Percentiles rank a stretch among this genome's conserved stretches.
Evolutionary conservation across 2,329 filamentous ascomycete species (phyloP).

Genomic region (Gyromitra esculenta): DNA sequence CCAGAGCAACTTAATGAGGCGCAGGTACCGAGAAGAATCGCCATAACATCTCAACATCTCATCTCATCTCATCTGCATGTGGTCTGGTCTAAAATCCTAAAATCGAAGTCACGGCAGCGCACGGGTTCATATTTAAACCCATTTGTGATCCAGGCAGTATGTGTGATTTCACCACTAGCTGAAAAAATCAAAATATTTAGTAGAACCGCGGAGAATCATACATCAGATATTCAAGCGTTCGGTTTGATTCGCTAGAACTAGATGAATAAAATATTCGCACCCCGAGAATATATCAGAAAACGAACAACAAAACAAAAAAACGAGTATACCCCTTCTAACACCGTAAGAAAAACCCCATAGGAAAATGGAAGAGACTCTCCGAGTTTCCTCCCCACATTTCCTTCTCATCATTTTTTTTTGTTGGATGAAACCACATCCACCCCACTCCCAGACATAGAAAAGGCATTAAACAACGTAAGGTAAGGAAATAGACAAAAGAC

Average conservation of each 20-base stretch:
- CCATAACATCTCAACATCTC: slow-evolving; percentile 14
- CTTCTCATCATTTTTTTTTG: slow-evolving; percentile 43
- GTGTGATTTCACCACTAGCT: slow-evolving; percentile 3
- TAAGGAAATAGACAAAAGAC: slow-evolving; percentile 42
- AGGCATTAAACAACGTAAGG: slow-evolving; percentile 41
- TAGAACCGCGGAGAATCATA: slow-evolving; percentile 6
- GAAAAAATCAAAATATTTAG: background rate
- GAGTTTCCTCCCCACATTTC: slow-evolving; percentile 45
- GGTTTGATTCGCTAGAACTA: slow-evolving; percentile 34
- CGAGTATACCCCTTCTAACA: slow-evolving; percentile 50
- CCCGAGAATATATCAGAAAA: slow-evolving; percentile 23
- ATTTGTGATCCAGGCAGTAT: background rate
- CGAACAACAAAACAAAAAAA: slow-evolving; percentile 33
- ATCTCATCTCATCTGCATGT: slow-evolving; percentile 41
- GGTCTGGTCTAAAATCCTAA: slow-evolving; percentile 4
- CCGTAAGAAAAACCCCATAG: slow-evolving; percentile 50
- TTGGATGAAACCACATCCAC: slow-evolving; percentile 48
- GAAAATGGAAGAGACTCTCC: slow-evolving; percentile 46
- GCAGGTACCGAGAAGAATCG: slow-evolving; percentile 10
- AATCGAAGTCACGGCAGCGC: background rate
- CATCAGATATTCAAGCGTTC: slow-evolving; percentile 38
- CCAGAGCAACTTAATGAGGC: background rate
- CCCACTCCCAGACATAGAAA: slow-evolving; percentile 49
- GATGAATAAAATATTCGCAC: slow-evolving; percentile 29
- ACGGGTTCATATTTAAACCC: background rate